Evolutionary conservation across 306 rosid species (phyloP), one percentile per base, ranked within the genome.

Genomic region (Quercus wislizeni): DNA sequence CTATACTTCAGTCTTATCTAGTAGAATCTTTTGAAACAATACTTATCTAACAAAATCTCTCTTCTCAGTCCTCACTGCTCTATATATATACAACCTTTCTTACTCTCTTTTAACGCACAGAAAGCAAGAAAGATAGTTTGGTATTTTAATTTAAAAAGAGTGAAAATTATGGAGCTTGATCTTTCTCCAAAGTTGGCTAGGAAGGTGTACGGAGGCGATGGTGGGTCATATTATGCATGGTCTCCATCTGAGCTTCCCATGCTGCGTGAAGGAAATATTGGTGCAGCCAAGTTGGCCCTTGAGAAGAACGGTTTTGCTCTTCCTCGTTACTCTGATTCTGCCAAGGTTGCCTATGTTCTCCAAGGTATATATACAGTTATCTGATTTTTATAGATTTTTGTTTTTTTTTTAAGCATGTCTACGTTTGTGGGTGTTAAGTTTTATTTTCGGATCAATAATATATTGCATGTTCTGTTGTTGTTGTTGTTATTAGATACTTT

Each of bases 231-330:
- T 75, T 76, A 80, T 38, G 78, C 91, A 0, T 93, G 98, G 98
- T 83, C 89, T 23, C 94, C 98, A 0, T 81, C 89, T 5, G 92
- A 93, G 63, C 97, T 93, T 69, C 94, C 93, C 56, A 91, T 93
- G 97, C 86, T 93, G 1, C 79, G 78, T 5, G 30, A 90, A 70
- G 98, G 93, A 0, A 93, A 93, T 85, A 91, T 93, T 55, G 98
- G 92, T 13, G 98, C 98, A 1, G 65, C 89, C 2, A 91, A 93
- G 81, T 88, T 93, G 12, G 90, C 90, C 69, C 92, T 91, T 1
- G 85, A 86, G 78, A 90, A 87, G 85, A 84, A 93, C 12, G 98
- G 94, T 9, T 88, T 93, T 49, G 92, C 97, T 11, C 85, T 90
- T 61, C 97, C 97, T 57, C 80, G 84, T 17, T 93, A 90, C 69